A percentile compares a stretch with the other conserved stretches of the same genome.
These are phyloP conservation scores for Sordariomycetes sp. DNA, from an alignment of 2,329 filamentous ascomycete species.

Conservation along the genomic window DNA sequence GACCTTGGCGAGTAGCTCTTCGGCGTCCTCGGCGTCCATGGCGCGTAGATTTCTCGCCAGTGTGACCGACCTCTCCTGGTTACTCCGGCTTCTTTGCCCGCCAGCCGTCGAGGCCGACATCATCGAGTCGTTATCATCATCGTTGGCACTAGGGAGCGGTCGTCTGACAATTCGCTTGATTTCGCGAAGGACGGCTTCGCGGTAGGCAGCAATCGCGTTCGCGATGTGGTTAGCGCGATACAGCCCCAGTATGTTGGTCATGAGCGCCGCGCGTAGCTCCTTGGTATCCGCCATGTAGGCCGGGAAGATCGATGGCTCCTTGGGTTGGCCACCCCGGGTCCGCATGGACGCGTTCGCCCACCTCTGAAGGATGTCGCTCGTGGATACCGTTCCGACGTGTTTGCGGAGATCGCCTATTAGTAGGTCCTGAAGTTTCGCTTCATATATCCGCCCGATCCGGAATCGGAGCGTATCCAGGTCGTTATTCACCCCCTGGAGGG, in stretches of 20 bases:
- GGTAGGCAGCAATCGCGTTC: conserved; percentile 70
- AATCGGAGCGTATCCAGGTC: conserved; percentile 66
- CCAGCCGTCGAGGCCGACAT: conserved; percentile 70
- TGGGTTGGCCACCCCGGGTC: conserved; percentile 51
- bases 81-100: conserved; percentile 37
- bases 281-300: conserved; percentile 66
- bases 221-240: conserved; percentile 68
- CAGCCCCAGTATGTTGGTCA: conserved; percentile 63
- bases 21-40: conserved; percentile 71
- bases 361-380: conserved; percentile 62
- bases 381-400: conserved; percentile 65
- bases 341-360: conserved; percentile 72
- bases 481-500: conserved; percentile 64
- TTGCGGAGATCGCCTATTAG: conserved; percentile 66
- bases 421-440: conserved; percentile 63
- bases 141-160: conserved; percentile 80
- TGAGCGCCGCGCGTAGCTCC: conserved; percentile 55
- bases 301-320: conserved; percentile 58
- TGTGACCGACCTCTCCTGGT: conserved; percentile 81
- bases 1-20: conserved; percentile 66
- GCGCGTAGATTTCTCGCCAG: conserved; percentile 79
- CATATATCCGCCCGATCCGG: conserved; percentile 78
- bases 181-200: conserved; percentile 73
- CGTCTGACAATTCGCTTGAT: conserved; percentile 74
- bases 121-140: conserved; percentile 86